Evolutionary conservation across 1,284 basidiomycete species (phyloP), one percentile per base, ranked within the genome.

Genomic region (Polyporus tsugae): DNA sequence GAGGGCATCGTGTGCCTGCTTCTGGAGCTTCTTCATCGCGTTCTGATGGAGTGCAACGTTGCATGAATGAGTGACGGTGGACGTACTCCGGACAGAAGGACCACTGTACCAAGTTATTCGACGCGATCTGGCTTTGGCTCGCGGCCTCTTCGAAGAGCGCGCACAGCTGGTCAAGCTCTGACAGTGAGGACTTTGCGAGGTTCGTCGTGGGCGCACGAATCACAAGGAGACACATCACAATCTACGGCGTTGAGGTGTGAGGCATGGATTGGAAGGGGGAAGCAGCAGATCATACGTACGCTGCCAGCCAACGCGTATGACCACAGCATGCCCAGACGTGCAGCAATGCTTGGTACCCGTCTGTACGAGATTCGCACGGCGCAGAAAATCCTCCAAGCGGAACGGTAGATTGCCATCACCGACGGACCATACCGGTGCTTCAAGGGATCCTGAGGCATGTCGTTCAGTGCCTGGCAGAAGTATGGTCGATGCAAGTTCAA

Each of bases 401-500:
- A 90, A 6, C 90, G 88, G 78, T 90, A 92, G 22, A 87, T 86
- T 0, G 91, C 88, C 77, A 91, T 84, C 0, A 92, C 88, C 0
- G 91, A 93, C 0, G 88, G 87, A 0, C 87, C 83, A 74, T 88
- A 92, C 74, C 83, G 85, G 74, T 92, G 90, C 69, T 82, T 82
- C 58, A 89, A 78, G 6, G 88, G 80, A 67, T 91, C 87, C 7
- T 80, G 73, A 0, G 89, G 87, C 64, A 81, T 81, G 55, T 91
- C 89, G 59, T 86, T 85, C 25, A 93, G 76, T 0, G 90, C 89
- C 74, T 88, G 88, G 1, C 86, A 87, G 72, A 92, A 90, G 75
- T 90, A 92, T 25, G 85, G 82, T 44, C 90, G 83, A 74, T 93
- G 92, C 19, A 93, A 80, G 72, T 89, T 89, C 39, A 93, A 79